Conservation (phyloP, 2,329 filamentous ascomycete genomes). For the Aspergillus fumigatiaffinis region DNA sequence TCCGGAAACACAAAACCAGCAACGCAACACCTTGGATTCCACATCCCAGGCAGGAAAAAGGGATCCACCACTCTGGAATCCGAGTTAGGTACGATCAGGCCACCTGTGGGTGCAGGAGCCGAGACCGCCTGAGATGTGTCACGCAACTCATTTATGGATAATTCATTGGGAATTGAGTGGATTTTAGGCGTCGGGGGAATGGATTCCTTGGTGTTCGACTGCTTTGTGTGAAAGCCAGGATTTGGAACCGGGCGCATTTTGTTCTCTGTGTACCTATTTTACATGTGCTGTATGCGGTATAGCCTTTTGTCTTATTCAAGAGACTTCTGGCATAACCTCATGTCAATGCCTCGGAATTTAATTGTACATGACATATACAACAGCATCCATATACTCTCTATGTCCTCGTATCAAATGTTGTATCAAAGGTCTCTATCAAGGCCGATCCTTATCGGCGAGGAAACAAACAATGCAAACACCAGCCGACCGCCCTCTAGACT, state of each 20-base stretch:
- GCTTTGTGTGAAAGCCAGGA: neutral
- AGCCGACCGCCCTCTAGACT: conserved; percentile 17
- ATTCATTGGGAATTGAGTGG: neutral
- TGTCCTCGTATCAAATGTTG: neutral
- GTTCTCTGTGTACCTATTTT: neutral
- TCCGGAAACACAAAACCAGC: conserved; percentile 40
- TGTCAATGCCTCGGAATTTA: neutral
- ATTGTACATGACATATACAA: neutral
- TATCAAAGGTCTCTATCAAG: neutral
- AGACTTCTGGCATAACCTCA: neutral
- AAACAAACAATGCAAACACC: conserved; percentile 16
- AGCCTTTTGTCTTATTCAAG: neutral
- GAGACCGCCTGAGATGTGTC: conserved; percentile 17
- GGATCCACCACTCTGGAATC: conserved; percentile 66
- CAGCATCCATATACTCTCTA: neutral
- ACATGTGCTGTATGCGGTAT: neutral
- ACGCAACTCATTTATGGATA: neutral
- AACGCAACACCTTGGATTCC: conserved; percentile 55
- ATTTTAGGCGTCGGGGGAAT: neutral
- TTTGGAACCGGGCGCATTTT: neutral
- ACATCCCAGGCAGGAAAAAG: conserved; percentile 68
- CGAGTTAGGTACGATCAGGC: conserved; percentile 64
- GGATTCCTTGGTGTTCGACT: neutral
- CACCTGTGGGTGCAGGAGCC: conserved; percentile 12
- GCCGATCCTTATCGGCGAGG: conserved; percentile 3